Base-by-base conservation (phyloP, 768 basidiomycete genomes). In the Russula griseocarnosa region DNA sequence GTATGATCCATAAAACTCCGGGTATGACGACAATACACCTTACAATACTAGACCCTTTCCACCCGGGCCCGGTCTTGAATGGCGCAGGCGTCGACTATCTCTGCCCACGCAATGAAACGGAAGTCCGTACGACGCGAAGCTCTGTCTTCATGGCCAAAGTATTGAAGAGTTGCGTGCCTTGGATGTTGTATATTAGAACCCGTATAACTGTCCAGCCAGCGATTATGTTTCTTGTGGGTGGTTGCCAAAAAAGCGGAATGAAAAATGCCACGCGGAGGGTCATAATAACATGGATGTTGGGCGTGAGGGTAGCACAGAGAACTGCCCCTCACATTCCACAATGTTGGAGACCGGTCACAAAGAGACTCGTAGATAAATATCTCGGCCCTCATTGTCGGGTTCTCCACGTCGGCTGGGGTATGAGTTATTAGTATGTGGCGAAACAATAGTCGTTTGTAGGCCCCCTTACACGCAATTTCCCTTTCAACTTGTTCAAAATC, bases 121-220 rank as follows among this genome's bases (percentile, higher is more conserved):
- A 44, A 51, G 55, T 62, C 64, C 1, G 5, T 0, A 34, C 64
- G 52, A 5, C 0, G 3, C 13, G 64, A 65, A 66, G n/a, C 65
- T 55, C 34, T 66, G 61, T 30, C 61, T 66, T 63, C 61, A 63
- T 44, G 18, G 62, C 40, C 30, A 66, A 42, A 11, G 62, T 28
- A 24, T 53, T 49, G 32, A 66, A 66, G 24, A 58, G 30, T 0
- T 49, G 51, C 65, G 58, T 63, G 38, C 58, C 61, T 38, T 55
- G 61, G 20, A 66, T 53, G 6, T 14, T 20, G 10, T 16, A 8
- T 20, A 62, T 28, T 3, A 46, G 16, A 14, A 14, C 36, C 36
- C 36, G 3, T 38, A 38, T 38, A 14, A 38, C 36, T 4, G 36
- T 40, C 20, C 3, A 9, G 18, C 18, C 3, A n/a, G 9, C 42